Evolutionary conservation across 257 asterid genomes (phyloP).

Genomic region (Buddleja alternifolia): DNA sequence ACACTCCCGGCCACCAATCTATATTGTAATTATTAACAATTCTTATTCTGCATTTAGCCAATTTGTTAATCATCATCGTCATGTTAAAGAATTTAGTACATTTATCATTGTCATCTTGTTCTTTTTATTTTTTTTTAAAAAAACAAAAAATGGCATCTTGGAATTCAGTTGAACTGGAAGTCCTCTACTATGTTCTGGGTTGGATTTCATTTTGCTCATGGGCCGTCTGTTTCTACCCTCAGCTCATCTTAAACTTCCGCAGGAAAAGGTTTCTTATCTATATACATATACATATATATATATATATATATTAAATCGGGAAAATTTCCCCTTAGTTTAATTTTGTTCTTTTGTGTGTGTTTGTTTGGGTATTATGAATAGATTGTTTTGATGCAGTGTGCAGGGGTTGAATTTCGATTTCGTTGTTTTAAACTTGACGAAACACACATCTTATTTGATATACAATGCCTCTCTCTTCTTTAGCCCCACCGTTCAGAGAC

Average conservation of each 20-base stretch:
- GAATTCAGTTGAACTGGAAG: slow-evolving; percentile 67
- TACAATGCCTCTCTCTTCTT: slow-evolving; percentile 92
- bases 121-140: no score
- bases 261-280: slow-evolving; percentile 95
- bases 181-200: slow-evolving; percentile 70
- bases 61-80: no score
- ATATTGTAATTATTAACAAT: no score
- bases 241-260: slow-evolving; percentile 67
- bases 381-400: slow-evolving; percentile 52
- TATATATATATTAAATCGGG: no score
- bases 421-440: slow-evolving; percentile 77
- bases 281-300: no score
- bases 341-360: neutral
- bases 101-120: no score
- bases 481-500: slow-evolving; percentile 72
- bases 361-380: neutral
- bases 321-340: no score
- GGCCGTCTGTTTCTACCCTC: slow-evolving; percentile 97
- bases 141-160: slow-evolving; percentile 59
- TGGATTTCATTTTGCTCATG: slow-evolving; percentile 86
- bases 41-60: no score
- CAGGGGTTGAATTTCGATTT: slow-evolving; percentile 95
- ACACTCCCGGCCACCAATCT: no score
- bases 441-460: slow-evolving; percentile 84
- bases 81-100: no score